These are phyloP conservation scores for Fusarium acutatum DNA, from an alignment of 2,329 filamentous ascomycete species.

Conservation along the genomic window DNA sequence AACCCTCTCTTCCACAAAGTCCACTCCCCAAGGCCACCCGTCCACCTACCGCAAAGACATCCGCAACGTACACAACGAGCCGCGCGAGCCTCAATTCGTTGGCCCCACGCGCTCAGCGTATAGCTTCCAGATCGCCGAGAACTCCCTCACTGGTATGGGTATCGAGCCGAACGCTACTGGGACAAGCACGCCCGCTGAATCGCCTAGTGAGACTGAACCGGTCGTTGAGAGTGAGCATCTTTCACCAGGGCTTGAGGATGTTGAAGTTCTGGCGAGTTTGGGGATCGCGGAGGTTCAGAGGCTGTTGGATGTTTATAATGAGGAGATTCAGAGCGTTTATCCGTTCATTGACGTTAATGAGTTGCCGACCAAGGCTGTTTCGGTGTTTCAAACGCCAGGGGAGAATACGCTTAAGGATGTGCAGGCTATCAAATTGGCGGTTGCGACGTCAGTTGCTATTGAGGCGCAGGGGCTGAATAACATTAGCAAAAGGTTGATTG, in stretches of 20 bases:
- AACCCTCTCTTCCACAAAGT: neutral
- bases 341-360: neutral
- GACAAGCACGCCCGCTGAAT: neutral
- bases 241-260: neutral
- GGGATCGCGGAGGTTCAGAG: neutral
- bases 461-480: conserved; percentile 3
- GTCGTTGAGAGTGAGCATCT: neutral
- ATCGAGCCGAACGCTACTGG: neutral
- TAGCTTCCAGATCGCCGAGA: conserved; percentile 7
- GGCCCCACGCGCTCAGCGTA: conserved; percentile 1
- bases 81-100: neutral
- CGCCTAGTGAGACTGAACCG: neutral
- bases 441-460: neutral
- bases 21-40: neutral
- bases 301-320: neutral
- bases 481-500: neutral
- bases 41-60: neutral
- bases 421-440: conserved; percentile 1
- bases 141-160: neutral
- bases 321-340: neutral
- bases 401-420: neutral
- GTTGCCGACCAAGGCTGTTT: neutral
- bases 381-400: neutral
- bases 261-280: neutral
- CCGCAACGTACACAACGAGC: neutral